phyloP scores from a whole-genome alignment of 2,329 filamentous ascomycete genomes.

The Epicoccum nigrum region DNA sequence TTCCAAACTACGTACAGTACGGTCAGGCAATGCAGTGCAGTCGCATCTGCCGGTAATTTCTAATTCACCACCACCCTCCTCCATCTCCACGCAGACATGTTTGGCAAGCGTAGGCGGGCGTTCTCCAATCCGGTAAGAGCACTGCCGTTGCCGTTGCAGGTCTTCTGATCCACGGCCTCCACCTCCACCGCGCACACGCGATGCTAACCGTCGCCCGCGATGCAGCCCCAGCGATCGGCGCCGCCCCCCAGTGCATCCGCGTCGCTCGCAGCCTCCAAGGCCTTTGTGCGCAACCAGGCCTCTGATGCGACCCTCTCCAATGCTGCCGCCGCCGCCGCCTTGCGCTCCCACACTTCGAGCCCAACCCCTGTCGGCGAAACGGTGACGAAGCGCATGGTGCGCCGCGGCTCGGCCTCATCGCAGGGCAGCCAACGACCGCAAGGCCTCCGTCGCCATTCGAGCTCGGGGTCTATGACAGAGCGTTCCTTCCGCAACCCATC shows the following conservation, averaged over 20 bases:
- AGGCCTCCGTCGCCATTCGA: conserved; percentile 57
- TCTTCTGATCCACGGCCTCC: conserved; percentile 9
- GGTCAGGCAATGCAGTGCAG: conserved; percentile 31
- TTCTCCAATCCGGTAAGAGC: conserved; percentile 42
- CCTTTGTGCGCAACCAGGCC: conserved; percentile 72
- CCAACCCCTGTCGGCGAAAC: conserved; percentile 81
- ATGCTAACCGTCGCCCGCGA: conserved; percentile 29
- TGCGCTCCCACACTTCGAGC: conserved; percentile 77
- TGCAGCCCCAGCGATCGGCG: conserved; percentile 38
- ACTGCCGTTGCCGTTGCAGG: neutral
- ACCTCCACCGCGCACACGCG: conserved; percentile 5
- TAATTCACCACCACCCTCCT: conserved; percentile 30
- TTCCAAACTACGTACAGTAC: neutral
- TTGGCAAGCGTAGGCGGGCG: conserved; percentile 39
- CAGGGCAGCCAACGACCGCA: conserved; percentile 53
- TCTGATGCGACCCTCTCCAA: conserved; percentile 74
- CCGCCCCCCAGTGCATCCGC: conserved; percentile 72
- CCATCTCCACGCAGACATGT: conserved; percentile 29
- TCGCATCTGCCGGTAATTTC: conserved; percentile 27
- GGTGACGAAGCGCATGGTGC: conserved; percentile 83
- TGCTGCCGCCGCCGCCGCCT: conserved; percentile 83
- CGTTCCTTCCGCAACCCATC: conserved; percentile 83
- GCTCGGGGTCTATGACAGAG: conserved; percentile 84
- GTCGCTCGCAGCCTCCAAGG: conserved; percentile 79
- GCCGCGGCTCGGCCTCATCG: conserved; percentile 76